Evolutionary conservation across 1,139 yeast species (phyloP).

Genomic region (Zygosaccharomyces pseudobailii): DNA sequence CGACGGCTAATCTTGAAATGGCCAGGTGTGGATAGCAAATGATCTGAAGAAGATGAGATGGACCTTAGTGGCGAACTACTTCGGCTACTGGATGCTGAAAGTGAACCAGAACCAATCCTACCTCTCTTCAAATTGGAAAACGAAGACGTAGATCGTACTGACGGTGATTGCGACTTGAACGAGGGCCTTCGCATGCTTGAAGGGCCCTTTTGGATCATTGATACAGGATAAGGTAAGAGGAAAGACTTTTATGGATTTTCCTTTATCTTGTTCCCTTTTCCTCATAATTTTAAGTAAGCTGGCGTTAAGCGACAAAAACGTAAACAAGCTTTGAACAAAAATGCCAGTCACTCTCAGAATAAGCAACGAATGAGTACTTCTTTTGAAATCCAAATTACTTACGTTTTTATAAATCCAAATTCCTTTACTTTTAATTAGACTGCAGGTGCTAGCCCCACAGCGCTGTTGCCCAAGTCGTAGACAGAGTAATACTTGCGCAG

Average conservation of each 20-base stretch:
- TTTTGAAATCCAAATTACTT: background rate
- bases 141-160: conserved; percentile 17
- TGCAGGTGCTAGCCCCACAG: conserved; percentile 88
- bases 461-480: conserved; percentile 82
- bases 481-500: conserved; percentile 90
- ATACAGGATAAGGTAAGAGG: background rate
- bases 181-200: conserved; percentile 12
- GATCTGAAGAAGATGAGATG: conserved; percentile 8
- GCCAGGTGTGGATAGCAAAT: background rate
- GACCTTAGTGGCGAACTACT: conserved; percentile 19
- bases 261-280: background rate
- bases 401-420: background rate
- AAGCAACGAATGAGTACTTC: background rate
- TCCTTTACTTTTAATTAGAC: conserved; percentile 31
- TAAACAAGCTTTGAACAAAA: too few relatives aligned
- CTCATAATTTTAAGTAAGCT: background rate
- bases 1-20: background rate
- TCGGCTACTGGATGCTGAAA: conserved; percentile 15
- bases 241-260: background rate
- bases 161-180: conserved; percentile 20
- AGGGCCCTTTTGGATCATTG: conserved; percentile 12
- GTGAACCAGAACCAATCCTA: conserved; percentile 19
- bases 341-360: too few relatives aligned
- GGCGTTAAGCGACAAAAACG: background rate
- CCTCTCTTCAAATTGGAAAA: conserved; percentile 16